A percentile compares a stretch with the other conserved stretches of the same genome.
Conservation (phyloP, 495 filamentous ascomycete genomes). For the Entonaema liquescens region DNA sequence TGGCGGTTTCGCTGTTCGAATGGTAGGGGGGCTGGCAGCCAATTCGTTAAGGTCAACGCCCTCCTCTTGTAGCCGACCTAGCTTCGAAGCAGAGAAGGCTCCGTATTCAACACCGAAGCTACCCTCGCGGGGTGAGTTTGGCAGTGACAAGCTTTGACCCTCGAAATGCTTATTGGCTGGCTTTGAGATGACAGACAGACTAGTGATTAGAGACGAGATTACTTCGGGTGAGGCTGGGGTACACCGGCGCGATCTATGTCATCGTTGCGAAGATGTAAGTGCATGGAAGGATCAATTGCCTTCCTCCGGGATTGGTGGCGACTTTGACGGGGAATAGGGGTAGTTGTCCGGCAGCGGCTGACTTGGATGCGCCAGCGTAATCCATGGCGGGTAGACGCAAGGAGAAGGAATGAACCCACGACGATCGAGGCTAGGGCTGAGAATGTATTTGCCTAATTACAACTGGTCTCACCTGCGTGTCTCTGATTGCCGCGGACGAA, state of each 20-base stretch:
- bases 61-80: conserved; percentile 64
- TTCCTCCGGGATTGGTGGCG: conserved; percentile 51
- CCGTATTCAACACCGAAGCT: conserved; percentile 79
- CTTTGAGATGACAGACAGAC: conserved; percentile 83
- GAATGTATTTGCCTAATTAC: conserved; percentile 40
- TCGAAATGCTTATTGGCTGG: conserved; percentile 80
- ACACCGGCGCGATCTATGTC: conserved; percentile 55
- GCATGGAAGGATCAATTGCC: conserved; percentile 49
- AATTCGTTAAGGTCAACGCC: conserved; percentile 65
- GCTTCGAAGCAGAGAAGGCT: conserved; percentile 58
- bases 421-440: conserved; percentile 36
- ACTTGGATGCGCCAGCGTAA: conserved; percentile 28
- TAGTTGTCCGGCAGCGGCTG: conserved; percentile 27
- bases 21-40: conserved; percentile 80
- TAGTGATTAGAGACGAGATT: conserved; percentile 92
- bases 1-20: conserved; percentile 85
- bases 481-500: conserved; percentile 23
- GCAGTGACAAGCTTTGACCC: conserved; percentile 58
- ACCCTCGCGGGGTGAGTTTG: conserved; percentile 59
- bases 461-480: conserved; percentile 32
- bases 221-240: conserved; percentile 86
- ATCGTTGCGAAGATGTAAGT: conserved; percentile 42
- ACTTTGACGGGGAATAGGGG: conserved; percentile 47
- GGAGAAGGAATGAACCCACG: conserved; percentile 20
- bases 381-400: conserved; percentile 35